phyloP scores from a whole-genome alignment of 2,329 filamentous ascomycete species.

The Beauveria scarabaeidicola region DNA sequence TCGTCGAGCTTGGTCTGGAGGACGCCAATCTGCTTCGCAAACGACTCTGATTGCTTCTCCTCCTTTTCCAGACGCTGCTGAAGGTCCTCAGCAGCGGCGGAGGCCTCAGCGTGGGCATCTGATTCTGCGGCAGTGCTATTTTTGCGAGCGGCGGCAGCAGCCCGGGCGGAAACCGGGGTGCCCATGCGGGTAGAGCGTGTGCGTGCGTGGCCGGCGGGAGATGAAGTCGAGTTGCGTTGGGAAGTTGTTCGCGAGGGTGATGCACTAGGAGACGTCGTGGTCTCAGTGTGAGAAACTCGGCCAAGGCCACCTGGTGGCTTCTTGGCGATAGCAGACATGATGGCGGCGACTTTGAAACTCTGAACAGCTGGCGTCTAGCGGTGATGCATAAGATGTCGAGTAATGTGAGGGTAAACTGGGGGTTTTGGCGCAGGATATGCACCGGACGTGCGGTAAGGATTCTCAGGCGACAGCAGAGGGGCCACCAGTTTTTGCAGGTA shows the following conservation, averaged over 20 bases:
- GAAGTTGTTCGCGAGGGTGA: conserved; percentile 31
- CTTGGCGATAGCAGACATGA: conserved; percentile 46
- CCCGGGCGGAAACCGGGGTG: conserved; percentile 65
- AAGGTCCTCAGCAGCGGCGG: conserved; percentile 73
- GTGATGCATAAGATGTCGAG: conserved; percentile 2
- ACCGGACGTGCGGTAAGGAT: conserved; percentile 5
- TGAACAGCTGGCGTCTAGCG: conserved; percentile 6
- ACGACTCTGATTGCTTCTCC: conserved; percentile 68
- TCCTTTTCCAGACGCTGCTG: conserved; percentile 75
- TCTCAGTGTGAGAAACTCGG: conserved; percentile 34
- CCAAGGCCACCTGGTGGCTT: conserved; percentile 43
- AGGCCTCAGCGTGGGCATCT: conserved; percentile 62
- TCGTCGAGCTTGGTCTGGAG: conserved; percentile 83
- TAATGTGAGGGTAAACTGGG: background rate
- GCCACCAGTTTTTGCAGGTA: background rate
- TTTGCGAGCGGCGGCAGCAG: conserved; percentile 56
- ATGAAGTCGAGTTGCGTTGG: conserved; percentile 40
- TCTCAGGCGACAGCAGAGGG: background rate
- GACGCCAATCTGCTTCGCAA: conserved; percentile 75
- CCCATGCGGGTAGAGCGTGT: conserved; percentile 57
- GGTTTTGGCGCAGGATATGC: background rate
- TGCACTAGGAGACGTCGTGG: conserved; percentile 23
- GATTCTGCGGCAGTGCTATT: conserved; percentile 32
- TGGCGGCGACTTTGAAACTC: conserved; percentile 1
- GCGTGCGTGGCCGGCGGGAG: conserved; percentile 36